These are phyloP conservation scores for Aspergillus diversus DNA, from an alignment of 495 filamentous ascomycete species.

Conservation along the genomic window DNA sequence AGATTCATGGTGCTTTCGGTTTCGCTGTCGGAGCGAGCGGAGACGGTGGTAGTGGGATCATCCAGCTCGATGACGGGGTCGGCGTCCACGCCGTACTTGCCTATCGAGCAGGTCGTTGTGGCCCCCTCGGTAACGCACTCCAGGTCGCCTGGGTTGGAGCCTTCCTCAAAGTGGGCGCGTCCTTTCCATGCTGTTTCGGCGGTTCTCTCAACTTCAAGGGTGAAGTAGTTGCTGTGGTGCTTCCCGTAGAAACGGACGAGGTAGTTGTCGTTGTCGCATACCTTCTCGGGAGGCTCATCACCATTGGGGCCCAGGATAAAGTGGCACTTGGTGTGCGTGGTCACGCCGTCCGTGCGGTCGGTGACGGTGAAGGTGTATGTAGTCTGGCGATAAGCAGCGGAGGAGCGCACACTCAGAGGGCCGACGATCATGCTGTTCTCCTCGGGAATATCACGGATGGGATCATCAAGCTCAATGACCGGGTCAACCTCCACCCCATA, in stretches of 20 bases:
- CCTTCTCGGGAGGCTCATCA: too few species aligned
- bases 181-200: background rate
- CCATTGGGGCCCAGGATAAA: too few species aligned
- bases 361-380: background rate
- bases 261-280: background rate
- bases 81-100: too few species aligned
- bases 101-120: too few species aligned
- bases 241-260: background rate
- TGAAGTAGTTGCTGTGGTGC: too few species aligned
- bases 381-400: background rate
- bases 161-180: background rate
- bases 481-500: background rate
- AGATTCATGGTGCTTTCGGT: background rate
- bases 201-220: background rate
- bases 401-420: background rate
- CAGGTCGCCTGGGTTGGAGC: too few species aligned
- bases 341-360: background rate
- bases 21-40: background rate
- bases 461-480: background rate
- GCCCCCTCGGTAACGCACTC: too few species aligned
- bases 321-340: too few species aligned
- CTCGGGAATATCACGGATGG: too few species aligned
- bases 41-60: background rate
- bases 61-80: background rate
- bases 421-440: background rate